These are phyloP conservation scores for Puccinellia tenuiflora DNA, from an alignment of 176 grass and related monocot genomes.

Conservation along the genomic window DNA sequence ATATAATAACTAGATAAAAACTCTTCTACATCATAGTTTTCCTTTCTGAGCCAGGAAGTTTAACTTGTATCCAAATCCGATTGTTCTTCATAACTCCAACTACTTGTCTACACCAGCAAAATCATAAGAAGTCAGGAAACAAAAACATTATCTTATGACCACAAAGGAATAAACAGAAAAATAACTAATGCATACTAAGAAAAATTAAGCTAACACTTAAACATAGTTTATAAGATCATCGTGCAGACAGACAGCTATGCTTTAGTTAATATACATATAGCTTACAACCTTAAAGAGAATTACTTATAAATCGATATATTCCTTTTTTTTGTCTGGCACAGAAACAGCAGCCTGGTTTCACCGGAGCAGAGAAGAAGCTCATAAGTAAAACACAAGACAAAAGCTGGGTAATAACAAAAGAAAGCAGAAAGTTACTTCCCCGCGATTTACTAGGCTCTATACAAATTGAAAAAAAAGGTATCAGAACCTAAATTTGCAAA, in stretches of 20 bases:
- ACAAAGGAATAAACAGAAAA: neutral
- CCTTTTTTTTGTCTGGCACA: neutral
- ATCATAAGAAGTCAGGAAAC: slow-evolving; percentile 8
- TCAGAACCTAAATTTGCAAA: neutral
- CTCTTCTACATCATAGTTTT: neutral
- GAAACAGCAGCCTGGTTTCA: neutral
- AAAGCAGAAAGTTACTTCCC: neutral
- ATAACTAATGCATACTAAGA: slow-evolving; percentile 2
- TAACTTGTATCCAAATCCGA: neutral
- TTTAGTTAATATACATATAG: neutral
- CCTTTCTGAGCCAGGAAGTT: neutral
- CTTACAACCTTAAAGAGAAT: slow-evolving; percentile 18
- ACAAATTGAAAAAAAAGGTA: slow-evolving; percentile 12
- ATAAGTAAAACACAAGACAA: neutral
- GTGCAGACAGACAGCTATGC: neutral
- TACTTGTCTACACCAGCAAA: slow-evolving; percentile 1
- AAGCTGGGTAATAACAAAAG: neutral
- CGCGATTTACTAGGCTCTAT: neutral
- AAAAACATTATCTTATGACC: neutral
- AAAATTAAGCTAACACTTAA: neutral
- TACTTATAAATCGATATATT: slow-evolving; percentile 10
- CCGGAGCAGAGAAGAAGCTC: slow-evolving; percentile 6
- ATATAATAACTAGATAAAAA: slow-evolving; percentile 9
- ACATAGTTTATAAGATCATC: slow-evolving; percentile 6
- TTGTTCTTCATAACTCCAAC: neutral